Percentiles rank a stretch among this genome's conserved stretches.
phyloP scores from a whole-genome alignment of 2,329 filamentous ascomycete genomes.

The Aspergillus sp. region DNA sequence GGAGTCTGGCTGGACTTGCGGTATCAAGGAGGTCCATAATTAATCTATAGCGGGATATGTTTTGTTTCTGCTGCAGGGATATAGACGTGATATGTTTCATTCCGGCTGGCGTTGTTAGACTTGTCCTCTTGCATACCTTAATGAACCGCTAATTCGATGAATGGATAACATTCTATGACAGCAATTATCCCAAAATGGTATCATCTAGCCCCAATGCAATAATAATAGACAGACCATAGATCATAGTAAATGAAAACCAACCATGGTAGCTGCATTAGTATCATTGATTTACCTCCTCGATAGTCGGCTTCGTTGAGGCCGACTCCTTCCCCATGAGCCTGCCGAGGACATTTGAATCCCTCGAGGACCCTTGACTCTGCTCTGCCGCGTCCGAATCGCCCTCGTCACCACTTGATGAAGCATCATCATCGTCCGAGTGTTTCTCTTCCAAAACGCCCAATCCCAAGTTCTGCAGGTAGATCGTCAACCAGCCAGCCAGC shows the following conservation, averaged over 20 bases:
- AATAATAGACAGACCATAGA: no score
- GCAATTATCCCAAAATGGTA: neutral
- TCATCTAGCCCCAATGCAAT: neutral
- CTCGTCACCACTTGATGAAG: constrained; percentile 10
- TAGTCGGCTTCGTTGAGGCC: constrained; percentile 24
- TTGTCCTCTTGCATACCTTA: neutral
- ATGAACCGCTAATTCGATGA: no score
- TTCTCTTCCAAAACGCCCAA: constrained; percentile 38
- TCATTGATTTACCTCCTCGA: constrained; percentile 28
- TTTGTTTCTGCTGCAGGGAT: constrained; percentile 8
- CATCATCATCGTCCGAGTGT: constrained; percentile 10
- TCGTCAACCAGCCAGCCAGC: no score
- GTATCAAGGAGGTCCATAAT: constrained; percentile 63
- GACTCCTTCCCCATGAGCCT: constrained; percentile 28
- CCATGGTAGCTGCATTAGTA: constrained; percentile 1
- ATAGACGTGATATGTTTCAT: constrained; percentile 11
- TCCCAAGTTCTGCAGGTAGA: constrained; percentile 34
- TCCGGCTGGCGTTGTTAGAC: constrained; percentile 1
- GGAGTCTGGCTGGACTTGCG: constrained; percentile 83
- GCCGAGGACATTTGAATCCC: constrained; percentile 23
- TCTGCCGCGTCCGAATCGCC: constrained; percentile 7
- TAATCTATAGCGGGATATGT: neutral
- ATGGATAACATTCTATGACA: neutral
- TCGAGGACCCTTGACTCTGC: constrained; percentile 1
- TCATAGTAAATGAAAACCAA: neutral